Evolutionary conservation across 2,329 filamentous ascomycete species (phyloP), one percentile per base, ranked within the genome.

Genomic region (Talaromyces sp.): DNA sequence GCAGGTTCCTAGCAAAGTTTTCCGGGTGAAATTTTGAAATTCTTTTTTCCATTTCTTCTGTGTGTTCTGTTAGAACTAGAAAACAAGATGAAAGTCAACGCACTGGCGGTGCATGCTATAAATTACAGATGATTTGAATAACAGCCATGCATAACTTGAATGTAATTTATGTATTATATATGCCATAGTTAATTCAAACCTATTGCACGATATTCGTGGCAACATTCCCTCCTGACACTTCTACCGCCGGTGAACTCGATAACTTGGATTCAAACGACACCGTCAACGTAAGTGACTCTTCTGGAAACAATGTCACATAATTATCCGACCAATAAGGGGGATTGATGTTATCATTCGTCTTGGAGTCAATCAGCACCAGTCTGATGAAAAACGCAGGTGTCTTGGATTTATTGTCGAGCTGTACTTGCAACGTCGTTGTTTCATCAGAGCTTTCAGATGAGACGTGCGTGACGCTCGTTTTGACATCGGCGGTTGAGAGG

Each of bases 261-360:
- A 51, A 7, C 19, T 65, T 59, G 2, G 63, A 63, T 4, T 62
- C 39, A 49, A 71, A 69, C 32, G 62, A 55, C 39, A 80, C 75
- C 1, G 67, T 66, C 56, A 84, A 22, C 9, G 69, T 72, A 6
- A 85, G 52, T 58, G 73, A 80, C 73, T 88, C 85, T 0, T 74
- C 71, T 0, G 85, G 84, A 78, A 82, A 86, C 10, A 88, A 70
- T 1, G 85, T 87, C 13, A 88, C 74, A 63, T 88, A 88, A 63
- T 88, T 88, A 64, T 88, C 85, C 0, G 80, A 81, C 85, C 85
- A 88, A 22, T 75, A 74, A 0, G 85, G 78, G 0, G 84, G 83
- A 4, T 79, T 64, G 0, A 86, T 75, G 57, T 85, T 82, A 0
- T 73, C 65, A 0, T 78, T 78, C 0, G 62, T 64, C 0, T 69